Conservation (phyloP, 345 rosid species). For the Geranium rotundifolium region DNA sequence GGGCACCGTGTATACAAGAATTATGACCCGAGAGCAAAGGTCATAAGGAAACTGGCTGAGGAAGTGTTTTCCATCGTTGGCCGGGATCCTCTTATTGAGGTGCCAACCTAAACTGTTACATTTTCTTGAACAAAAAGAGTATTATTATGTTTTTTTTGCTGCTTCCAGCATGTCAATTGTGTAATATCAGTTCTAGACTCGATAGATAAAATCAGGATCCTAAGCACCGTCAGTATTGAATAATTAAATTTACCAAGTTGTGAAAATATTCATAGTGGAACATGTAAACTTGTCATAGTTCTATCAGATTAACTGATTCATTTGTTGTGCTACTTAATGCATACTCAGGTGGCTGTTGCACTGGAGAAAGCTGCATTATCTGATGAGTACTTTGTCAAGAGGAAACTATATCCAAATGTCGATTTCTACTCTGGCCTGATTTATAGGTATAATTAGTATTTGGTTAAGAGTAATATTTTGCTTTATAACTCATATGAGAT, state of each 20-base stretch:
- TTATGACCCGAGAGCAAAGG: constrained; percentile 96
- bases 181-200: too few species aligned
- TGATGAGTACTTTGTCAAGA: constrained; percentile 80
- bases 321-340: constrained; percentile 2
- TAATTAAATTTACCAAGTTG: too few species aligned
- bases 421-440: constrained; percentile 97
- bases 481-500: not conserved
- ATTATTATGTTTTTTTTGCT: not conserved
- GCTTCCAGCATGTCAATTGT: too few species aligned
- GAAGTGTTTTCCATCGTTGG: constrained; percentile 96
- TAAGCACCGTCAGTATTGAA: too few species aligned
- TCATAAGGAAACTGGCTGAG: constrained; percentile 80
- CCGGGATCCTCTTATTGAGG: constrained; percentile 97
- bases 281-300: not conserved
- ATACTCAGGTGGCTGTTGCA: constrained; percentile 76
- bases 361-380: constrained; percentile 94
- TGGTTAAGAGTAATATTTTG: not conserved
- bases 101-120: constrained; percentile 16
- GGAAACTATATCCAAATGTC: constrained; percentile 92
- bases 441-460: constrained; percentile 43
- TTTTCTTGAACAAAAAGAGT: not conserved
- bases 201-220: too few species aligned
- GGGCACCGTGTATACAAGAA: constrained; percentile 98
- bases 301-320: not conserved
- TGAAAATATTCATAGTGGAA: not conserved